phyloP scores from a whole-genome alignment of 1,284 basidiomycete genomes.

The Naganishia albida region DNA sequence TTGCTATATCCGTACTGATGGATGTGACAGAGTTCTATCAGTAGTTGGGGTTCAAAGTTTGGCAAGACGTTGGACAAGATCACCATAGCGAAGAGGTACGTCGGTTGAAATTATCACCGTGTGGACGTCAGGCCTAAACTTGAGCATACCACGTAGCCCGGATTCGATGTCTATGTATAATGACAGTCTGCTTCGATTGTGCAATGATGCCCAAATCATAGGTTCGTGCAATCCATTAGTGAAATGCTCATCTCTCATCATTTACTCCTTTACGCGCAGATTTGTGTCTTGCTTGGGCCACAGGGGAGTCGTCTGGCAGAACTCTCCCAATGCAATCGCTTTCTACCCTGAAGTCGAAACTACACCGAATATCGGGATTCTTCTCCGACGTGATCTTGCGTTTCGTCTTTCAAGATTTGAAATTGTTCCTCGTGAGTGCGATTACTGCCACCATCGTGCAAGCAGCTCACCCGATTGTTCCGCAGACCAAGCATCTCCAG shows the following conservation, averaged over 20 bases:
- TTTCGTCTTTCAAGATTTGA: slow-evolving; percentile 75
- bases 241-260: background rate
- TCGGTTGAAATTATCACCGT: too few species aligned
- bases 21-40: slow-evolving; percentile 41
- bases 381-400: slow-evolving; percentile 85
- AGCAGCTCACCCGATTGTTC: background rate
- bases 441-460: background rate
- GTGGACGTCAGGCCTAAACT: too few species aligned
- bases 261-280: slow-evolving; percentile 54
- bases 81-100: slow-evolving; percentile 84
- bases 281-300: slow-evolving; percentile 76
- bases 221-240: slow-evolving; percentile 42
- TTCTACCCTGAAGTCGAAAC: slow-evolving; percentile 67
- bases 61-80: slow-evolving; percentile 84
- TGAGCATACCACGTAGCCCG: slow-evolving; percentile 60
- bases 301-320: slow-evolving; percentile 63
- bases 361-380: slow-evolving; percentile 82
- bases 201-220: slow-evolving; percentile 72
- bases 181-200: slow-evolving; percentile 72
- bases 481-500: slow-evolving; percentile 29
- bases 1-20: background rate
- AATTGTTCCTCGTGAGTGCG: slow-evolving; percentile 69
- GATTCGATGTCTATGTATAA: slow-evolving; percentile 87
- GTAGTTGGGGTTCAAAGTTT: slow-evolving; percentile 75
- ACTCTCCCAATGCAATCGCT: slow-evolving; percentile 73